phyloP scores from a whole-genome alignment of 1,284 basidiomycete genomes.

The Moniliella sp. region DNA sequence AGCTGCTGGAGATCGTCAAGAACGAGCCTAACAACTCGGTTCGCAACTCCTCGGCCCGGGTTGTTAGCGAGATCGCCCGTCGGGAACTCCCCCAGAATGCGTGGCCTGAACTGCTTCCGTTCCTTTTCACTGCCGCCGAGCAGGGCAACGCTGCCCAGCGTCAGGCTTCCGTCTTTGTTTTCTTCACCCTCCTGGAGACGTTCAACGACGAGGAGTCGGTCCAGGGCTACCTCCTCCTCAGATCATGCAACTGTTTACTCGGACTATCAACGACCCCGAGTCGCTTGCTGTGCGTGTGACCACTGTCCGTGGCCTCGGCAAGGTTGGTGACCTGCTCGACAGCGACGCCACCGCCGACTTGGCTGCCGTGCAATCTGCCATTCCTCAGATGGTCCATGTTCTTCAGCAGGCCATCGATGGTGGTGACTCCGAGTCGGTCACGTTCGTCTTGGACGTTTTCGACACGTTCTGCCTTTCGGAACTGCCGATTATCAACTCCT shows the following conservation, averaged over 20 bases:
- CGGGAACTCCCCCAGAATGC: conserved; percentile 61
- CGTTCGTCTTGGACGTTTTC: conserved; percentile 80
- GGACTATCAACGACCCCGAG: conserved; percentile 63
- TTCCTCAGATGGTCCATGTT: conserved; percentile 74
- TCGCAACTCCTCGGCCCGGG: conserved; percentile 54
- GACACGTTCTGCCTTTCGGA: conserved; percentile 82
- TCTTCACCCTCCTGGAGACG: conserved; percentile 75
- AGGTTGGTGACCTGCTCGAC: conserved; percentile 81
- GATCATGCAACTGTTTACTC: conserved; percentile 62
- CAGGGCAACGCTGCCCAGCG: conserved; percentile 54
- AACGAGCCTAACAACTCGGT: conserved; percentile 74
- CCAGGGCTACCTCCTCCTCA: conserved; percentile 50
- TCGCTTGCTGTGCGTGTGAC: conserved; percentile 76
- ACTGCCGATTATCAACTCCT: conserved; percentile 68
- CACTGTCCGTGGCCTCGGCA: conserved; percentile 59
- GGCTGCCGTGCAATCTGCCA: conserved; percentile 69
- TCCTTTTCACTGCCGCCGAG: conserved; percentile 58
- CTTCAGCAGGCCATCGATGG: conserved; percentile 67
- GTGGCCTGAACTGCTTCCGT: conserved; percentile 80
- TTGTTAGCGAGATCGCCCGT: conserved; percentile 79
- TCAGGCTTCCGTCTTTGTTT: conserved; percentile 73
- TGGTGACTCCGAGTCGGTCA: conserved; percentile 58
- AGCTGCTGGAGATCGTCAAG: too few species aligned
- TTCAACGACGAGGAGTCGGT: conserved; percentile 60
- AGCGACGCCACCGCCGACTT: conserved; percentile 66